Evolutionary conservation across 75 land plant genomes (phyloP).

Genomic region (Larix kaempferi): DNA sequence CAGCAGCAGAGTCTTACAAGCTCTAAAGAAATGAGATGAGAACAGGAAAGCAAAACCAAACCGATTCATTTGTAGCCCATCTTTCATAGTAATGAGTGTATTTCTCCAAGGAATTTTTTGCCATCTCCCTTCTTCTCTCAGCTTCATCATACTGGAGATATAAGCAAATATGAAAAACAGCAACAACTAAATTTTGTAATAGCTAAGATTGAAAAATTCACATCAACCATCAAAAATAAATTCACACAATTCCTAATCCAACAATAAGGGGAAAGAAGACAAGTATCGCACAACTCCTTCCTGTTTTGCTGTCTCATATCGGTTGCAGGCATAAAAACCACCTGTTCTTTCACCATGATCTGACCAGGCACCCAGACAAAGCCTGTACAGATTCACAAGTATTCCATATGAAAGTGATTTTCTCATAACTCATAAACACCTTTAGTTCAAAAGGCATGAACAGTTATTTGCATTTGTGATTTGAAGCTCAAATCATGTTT

Average conservation of each 20-base stretch:
- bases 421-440: background rate
- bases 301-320: conserved; percentile 95
- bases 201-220: background rate
- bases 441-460: background rate
- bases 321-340: conserved; percentile 95
- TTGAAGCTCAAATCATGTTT: background rate
- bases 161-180: background rate
- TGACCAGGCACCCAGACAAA: conserved; percentile 96
- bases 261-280: conserved; percentile 1
- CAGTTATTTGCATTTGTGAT: background rate
- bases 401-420: background rate
- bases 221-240: background rate
- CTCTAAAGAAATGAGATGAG: background rate
- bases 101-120: conserved; percentile 86
- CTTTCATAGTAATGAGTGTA: conserved; percentile 97
- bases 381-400: conserved; percentile 38
- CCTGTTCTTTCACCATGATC: conserved; percentile 98
- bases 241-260: background rate
- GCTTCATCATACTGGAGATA: conserved; percentile 82
- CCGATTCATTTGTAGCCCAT: conserved; percentile 96
- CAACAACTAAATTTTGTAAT: background rate
- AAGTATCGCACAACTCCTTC: conserved; percentile 79
- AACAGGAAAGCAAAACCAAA: conserved; percentile 12
- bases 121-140: conserved; percentile 93
- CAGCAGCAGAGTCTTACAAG: background rate